Conservation (phyloP, 2,329 filamentous ascomycete species). For the Claviceps citrina region DNA sequence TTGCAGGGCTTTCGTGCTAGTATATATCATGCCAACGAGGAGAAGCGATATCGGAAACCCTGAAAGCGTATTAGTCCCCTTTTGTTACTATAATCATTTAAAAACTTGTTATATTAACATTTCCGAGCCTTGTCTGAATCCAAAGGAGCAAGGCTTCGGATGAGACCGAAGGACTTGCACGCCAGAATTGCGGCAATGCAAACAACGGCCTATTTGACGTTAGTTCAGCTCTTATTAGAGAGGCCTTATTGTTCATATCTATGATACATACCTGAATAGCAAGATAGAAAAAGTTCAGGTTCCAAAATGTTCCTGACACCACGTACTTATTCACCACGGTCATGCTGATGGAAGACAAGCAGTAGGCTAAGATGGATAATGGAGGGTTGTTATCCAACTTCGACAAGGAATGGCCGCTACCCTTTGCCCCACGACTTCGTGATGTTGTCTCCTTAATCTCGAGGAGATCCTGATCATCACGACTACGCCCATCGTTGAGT, state of each 20-base stretch:
- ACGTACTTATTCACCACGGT: slow-evolving; percentile 99
- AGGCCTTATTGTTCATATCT: neutral
- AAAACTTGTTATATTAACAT: slow-evolving; percentile 41
- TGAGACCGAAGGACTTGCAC: slow-evolving; percentile 68
- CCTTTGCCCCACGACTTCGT: slow-evolving; percentile 3
- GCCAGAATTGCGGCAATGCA: slow-evolving; percentile 72
- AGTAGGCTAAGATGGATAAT: slow-evolving; percentile 78
- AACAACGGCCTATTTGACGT: slow-evolving; percentile 54
- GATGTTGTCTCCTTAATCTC: slow-evolving; percentile 16
- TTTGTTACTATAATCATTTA: too few relatives aligned
- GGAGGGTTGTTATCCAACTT: slow-evolving; percentile 59
- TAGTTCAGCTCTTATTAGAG: slow-evolving; percentile 3
- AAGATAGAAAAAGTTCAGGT: slow-evolving; percentile 91
- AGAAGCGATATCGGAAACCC: slow-evolving; percentile 95
- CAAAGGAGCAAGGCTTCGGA: slow-evolving; percentile 68
- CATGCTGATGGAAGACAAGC: slow-evolving; percentile 94
- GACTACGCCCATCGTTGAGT: slow-evolving; percentile 39
- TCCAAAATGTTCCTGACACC: slow-evolving; percentile 78
- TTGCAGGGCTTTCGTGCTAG: slow-evolving; percentile 85
- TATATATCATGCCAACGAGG: slow-evolving; percentile 98
- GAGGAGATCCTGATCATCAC: slow-evolving; percentile 38
- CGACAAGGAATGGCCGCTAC: slow-evolving; percentile 16
- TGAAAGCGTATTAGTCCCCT: slow-evolving; percentile 19
- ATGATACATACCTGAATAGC: slow-evolving; percentile 58
- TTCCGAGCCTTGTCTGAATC: slow-evolving; percentile 80